Base-by-base conservation (phyloP, 2,329 filamentous ascomycete genomes). In the Plectosphaerella sp. region DNA sequence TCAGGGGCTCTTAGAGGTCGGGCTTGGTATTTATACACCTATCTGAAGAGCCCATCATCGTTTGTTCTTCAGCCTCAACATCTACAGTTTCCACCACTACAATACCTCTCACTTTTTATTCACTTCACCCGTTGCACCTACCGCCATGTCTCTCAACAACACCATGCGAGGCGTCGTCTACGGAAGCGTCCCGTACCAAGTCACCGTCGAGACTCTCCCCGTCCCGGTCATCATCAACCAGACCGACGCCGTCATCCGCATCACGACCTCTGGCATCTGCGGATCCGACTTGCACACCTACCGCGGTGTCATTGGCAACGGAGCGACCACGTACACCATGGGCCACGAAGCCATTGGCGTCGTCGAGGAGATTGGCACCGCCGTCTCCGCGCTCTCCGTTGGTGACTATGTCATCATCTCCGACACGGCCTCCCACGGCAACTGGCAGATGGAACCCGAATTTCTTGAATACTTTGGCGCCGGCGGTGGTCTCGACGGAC, bases 191-290 rank as follows among this genome's bases (percentile, higher is more conserved):
- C 47, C 47, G 11, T 10, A 18, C 4, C 49, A 54, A 4, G 47
- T 59, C 20, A 36, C 53, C 11, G 57, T 63, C 15, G 36, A 48
- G 5, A 51, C 57, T n/a, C 45, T 61, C 4, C 56, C 59, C 9
- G 51, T 45, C 37, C 52, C 61, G 1, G 53, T 12, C 11, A 54
- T 59, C 45, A 14, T 49, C n/a, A 51, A 56, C 33, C 52, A 49
- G 14, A 52, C 52, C 12, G 70, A 73, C 56, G 67, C 62, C 3
- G 58, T 73, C 39, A 62, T 71, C 10, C 62, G 60, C n/a, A 59
- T 70, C 48, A 64, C 66, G 8, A n/a, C 68, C 66, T 64, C 67
- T 41, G 79, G 77, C 3, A 82, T 82, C 46, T 82, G 79, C 59
- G 79, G 79, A 11, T 79, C 76, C 0, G 74, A 77, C 51, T 60